Percentiles rank a stretch among this genome's conserved stretches.
Conservation (phyloP, 805 yeast species). For the Metschnikowia noctiluminum region DNA sequence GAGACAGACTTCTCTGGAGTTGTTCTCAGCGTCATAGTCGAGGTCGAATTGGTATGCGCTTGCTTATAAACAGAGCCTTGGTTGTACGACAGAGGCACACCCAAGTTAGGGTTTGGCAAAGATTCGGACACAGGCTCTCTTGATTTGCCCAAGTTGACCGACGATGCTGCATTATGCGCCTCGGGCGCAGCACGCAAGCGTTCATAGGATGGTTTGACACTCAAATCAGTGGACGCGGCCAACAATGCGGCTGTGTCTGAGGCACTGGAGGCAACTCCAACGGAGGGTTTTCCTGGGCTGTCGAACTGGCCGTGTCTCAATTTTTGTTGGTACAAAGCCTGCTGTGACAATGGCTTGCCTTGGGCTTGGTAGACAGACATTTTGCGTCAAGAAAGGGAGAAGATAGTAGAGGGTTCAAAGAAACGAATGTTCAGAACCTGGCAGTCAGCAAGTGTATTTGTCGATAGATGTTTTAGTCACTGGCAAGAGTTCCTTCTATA, state of each 20-base stretch:
- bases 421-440: not conserved
- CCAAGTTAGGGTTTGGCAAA: constrained; percentile 32
- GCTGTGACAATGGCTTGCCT: constrained; percentile 70
- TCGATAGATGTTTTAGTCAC: not conserved
- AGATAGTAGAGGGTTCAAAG: not conserved
- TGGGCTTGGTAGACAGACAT: constrained; percentile 61
- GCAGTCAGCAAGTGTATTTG: not conserved
- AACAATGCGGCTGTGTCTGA: constrained; percentile 75
- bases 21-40: constrained; percentile 43
- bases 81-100: constrained; percentile 29
- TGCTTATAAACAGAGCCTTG: constrained; percentile 28
- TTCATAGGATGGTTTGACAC: constrained; percentile 59
- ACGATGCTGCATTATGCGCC: constrained; percentile 64
- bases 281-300: constrained; percentile 42
- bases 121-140: constrained; percentile 46
- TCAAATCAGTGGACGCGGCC: constrained; percentile 64
- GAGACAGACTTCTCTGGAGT: constrained; percentile 37
- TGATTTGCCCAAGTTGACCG: constrained; percentile 38
- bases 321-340: constrained; percentile 73
- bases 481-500: not conserved
- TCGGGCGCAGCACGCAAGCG: constrained; percentile 51
- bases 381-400: not conserved
- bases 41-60: constrained; percentile 40
- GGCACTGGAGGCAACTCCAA: constrained; percentile 68
- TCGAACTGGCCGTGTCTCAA: constrained; percentile 65